Base-by-base conservation (phyloP, 2,329 filamentous ascomycete species). In the Neofusicoccum sp. region DNA sequence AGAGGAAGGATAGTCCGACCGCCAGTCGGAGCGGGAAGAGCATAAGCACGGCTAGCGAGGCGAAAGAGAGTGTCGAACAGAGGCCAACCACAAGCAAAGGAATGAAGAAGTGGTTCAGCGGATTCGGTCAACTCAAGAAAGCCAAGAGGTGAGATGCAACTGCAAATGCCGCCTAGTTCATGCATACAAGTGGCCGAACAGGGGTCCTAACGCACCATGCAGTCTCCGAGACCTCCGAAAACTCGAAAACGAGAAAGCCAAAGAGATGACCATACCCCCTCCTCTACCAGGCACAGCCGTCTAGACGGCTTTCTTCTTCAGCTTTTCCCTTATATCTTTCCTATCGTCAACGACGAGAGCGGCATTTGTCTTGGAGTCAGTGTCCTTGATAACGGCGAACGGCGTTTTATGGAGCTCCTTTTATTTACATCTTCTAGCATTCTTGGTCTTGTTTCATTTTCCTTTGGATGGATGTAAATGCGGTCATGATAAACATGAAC, bases 181-280 rank as follows among this genome's bases (percentile, higher is more conserved):
- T 33, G 6, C 22, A 22, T 22, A 22, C 22, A 22, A 2, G 22
- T 22, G 22, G 22, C 1, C 22, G 22, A 22, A 39, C 14, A 39
- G 41, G 9, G 16, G 49, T 45, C n/a, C 31, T 62, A 8, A 62
- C 39, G 16, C 14, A 11, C 4, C 29, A 29, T 11, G 5, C 11
- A 62, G 61, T 44, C 44, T 63, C 12, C 49, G 36, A 45, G 61
- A 63, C 16, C 61, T 63, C 16, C 61, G 61, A 28, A 58, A 47
- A 49, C 61, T 63, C 36, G 61, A 63, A 31, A 47, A n/a, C 31
- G 61, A 63, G 33, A 63, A 63, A 45, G 52, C 61, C 28, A 63
- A 59, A 33, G 61, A 63, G 36, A 63, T 63, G 61, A 29, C 61
- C 16, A 63, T 58, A 44, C 61, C 61, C 4, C 61, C 61, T 29